Percentiles rank a stretch among this genome's conserved stretches.
Conservation (phyloP, 108 stramenopile species). For the Nitzschia sp. region DNA sequence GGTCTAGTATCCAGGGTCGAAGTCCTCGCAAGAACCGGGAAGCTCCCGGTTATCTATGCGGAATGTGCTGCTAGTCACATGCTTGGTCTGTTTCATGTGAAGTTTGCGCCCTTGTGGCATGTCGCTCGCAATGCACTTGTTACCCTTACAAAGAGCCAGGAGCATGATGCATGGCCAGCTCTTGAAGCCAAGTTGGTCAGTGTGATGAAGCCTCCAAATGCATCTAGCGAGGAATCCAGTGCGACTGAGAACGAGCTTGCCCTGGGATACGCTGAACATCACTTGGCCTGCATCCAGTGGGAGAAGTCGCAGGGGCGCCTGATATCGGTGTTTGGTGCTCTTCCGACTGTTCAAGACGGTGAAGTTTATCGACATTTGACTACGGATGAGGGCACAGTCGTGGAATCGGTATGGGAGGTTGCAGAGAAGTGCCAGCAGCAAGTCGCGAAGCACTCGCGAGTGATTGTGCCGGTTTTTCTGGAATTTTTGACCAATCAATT, state of each 20-base stretch:
- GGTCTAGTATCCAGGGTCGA: constrained; percentile 63
- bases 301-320: constrained; percentile 53
- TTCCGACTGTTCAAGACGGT: constrained; percentile 34
- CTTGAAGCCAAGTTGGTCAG: constrained; percentile 45
- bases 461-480: constrained; percentile 79
- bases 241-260: not conserved
- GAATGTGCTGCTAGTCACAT: constrained; percentile 76
- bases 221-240: not conserved
- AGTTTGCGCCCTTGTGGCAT: constrained; percentile 83
- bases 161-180: constrained; percentile 58
- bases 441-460: constrained; percentile 67
- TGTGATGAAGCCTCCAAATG: constrained; percentile 37
- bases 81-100: constrained; percentile 75
- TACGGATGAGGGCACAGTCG: constrained; percentile 57
- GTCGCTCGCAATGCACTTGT: constrained; percentile 54
- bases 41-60: constrained; percentile 74
- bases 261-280: constrained; percentile 32
- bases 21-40: constrained; percentile 67
- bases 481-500: constrained; percentile 76
- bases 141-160: constrained; percentile 54
- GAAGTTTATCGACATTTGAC: constrained; percentile 51
- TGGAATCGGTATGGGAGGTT: constrained; percentile 68
- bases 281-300: constrained; percentile 57
- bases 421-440: constrained; percentile 58
- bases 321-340: constrained; percentile 45